These are phyloP conservation scores for Boletus pseudo-olivaceus DNA, from an alignment of 768 basidiomycete species.

Conservation along the genomic window DNA sequence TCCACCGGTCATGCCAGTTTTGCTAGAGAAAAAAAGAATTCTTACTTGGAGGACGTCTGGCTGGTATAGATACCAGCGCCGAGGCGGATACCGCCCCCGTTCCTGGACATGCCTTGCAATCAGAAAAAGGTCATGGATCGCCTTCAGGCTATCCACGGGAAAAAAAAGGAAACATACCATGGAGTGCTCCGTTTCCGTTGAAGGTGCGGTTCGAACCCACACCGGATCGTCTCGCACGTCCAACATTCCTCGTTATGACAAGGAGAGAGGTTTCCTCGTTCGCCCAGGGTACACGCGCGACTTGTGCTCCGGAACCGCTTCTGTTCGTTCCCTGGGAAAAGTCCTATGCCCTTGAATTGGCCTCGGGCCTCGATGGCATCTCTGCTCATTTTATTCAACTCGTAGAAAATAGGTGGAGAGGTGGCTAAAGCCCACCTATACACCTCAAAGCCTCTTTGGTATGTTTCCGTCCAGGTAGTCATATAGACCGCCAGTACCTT, in stretches of 20 bases:
- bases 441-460: constrained; percentile 7
- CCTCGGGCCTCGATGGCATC: constrained; percentile 14
- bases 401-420: background rate
- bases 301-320: constrained; percentile 22
- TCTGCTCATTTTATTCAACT: constrained; percentile 4
- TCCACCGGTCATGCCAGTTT: background rate
- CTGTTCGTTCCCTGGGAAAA: constrained; percentile 19
- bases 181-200: constrained; percentile 14
- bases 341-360: background rate
- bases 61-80: constrained; percentile 27
- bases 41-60: constrained; percentile 22
- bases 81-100: constrained; percentile 17
- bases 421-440: constrained; percentile 11
- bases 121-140: constrained; percentile 3
- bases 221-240: constrained; percentile 20
- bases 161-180: constrained; percentile 11
- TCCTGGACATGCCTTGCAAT: background rate
- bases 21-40: background rate
- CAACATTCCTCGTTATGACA: constrained; percentile 14
- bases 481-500: constrained; percentile 16
- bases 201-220: constrained; percentile 21
- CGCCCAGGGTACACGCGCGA: constrained; percentile 24
- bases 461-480: constrained; percentile 20
- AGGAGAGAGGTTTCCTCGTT: constrained; percentile 13
- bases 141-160: background rate